Conservation (phyloP, 352 stramenopile genomes). For the Phytophthora uliginosa region DNA sequence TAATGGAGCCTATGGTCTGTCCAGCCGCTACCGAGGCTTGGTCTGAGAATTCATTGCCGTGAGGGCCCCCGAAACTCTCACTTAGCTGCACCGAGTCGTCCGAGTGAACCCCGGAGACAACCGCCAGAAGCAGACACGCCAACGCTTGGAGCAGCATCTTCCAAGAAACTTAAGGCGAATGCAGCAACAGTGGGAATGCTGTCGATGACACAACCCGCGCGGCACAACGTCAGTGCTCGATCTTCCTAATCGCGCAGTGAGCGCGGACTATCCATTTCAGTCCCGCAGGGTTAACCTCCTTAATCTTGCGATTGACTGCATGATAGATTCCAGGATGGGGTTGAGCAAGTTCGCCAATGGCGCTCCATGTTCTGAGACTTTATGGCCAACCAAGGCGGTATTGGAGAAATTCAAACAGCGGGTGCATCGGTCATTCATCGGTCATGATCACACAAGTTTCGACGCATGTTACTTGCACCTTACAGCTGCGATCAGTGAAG, state of each 20-base stretch:
- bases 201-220: background rate
- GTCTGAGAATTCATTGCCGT: conserved; percentile 20
- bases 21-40: conserved; percentile 3
- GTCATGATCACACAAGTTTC: conserved; percentile 1
- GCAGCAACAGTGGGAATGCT: conserved; percentile 10
- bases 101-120: background rate
- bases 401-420: background rate
- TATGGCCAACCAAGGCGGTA: background rate
- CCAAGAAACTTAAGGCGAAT: background rate
- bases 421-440: background rate
- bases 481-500: background rate
- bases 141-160: conserved; percentile 8
- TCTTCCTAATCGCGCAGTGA: background rate
- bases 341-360: background rate
- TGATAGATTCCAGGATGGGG: conserved; percentile 17
- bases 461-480: background rate
- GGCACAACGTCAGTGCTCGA: background rate
- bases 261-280: background rate
- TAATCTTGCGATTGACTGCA: conserved; percentile 20
- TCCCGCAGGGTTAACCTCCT: background rate
- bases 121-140: conserved; percentile 3
- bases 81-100: conserved; percentile 16
- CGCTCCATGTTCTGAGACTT: background rate
- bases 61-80: conserved; percentile 16
- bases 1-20: conserved; percentile 14